A percentile compares a stretch with the other conserved stretches of the same genome.
Conservation (phyloP, 805 yeast genomes). For the Wickerhamiella vanderwaltii region DNA sequence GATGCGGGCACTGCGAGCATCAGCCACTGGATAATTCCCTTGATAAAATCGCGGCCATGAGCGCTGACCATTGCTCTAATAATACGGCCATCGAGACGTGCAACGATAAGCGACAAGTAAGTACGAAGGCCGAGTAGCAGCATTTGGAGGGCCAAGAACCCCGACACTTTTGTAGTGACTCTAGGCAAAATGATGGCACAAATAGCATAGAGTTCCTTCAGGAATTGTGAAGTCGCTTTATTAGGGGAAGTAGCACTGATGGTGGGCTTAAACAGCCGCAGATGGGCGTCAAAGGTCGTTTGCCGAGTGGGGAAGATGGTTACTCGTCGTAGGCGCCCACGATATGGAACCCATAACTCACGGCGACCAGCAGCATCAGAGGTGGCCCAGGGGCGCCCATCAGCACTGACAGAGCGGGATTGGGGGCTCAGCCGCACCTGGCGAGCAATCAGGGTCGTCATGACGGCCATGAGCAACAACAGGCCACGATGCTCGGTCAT, state of each 20-base stretch:
- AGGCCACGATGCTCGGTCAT: conserved; percentile 1
- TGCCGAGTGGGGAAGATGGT: conserved; percentile 11
- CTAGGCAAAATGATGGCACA: conserved; percentile 78
- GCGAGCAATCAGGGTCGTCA: conserved; percentile 4
- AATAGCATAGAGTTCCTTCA: conserved; percentile 60
- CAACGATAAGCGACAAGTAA: conserved; percentile 73
- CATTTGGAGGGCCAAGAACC: conserved; percentile 56
- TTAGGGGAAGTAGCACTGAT: neutral
- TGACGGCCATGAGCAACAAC: neutral
- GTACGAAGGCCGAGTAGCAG: conserved; percentile 69
- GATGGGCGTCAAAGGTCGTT: conserved; percentile 17
- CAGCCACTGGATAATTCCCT: conserved; percentile 79
- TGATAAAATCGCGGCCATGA: conserved; percentile 55
- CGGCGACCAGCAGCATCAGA: conserved; percentile 8
- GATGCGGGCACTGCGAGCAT: conserved; percentile 86
- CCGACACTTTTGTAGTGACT: conserved; percentile 52
- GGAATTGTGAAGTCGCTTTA: conserved; percentile 44
- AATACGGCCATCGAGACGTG: conserved; percentile 83
- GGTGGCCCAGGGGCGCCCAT: conserved; percentile 11
- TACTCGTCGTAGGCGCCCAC: conserved; percentile 10
- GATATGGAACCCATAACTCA: conserved; percentile 18
- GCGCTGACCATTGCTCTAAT: conserved; percentile 81
- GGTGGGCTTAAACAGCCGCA: conserved; percentile 13
- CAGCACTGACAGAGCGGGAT: conserved; percentile 6
- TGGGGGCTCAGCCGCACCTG: conserved; percentile 2